A percentile compares a stretch with the other conserved stretches of the same genome.
Conservation (phyloP, 768 basidiomycete species). For the Cantharellus anzutake region DNA sequence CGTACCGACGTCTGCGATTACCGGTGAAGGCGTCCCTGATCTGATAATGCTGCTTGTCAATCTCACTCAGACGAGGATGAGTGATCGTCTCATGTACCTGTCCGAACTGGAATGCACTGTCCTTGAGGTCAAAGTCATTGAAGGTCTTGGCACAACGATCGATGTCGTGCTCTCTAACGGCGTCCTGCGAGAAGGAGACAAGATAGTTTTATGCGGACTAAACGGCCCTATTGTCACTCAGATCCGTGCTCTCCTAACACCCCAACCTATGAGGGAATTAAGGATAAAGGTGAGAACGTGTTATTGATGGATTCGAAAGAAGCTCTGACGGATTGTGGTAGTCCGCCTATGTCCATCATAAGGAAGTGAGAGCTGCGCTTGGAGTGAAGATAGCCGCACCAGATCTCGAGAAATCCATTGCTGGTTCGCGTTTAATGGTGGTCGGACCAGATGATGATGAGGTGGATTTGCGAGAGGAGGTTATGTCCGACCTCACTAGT, state of each 20-base stretch:
- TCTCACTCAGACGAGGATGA: conserved; percentile 95
- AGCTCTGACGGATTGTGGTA: conserved; percentile 16
- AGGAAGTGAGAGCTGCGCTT: conserved; percentile 89
- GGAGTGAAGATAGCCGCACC: conserved; percentile 92
- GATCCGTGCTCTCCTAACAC: conserved; percentile 82
- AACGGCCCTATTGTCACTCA: conserved; percentile 96
- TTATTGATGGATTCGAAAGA: background rate
- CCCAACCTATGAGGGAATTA: conserved; percentile 87
- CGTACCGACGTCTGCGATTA: conserved; percentile 94
- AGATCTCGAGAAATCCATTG: conserved; percentile 94
- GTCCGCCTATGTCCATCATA: conserved; percentile 95
- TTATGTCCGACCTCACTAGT: conserved; percentile 89
- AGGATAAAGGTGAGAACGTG: conserved; percentile 64
- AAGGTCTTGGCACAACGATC: conserved; percentile 93
- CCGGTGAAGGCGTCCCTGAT: conserved; percentile 95
- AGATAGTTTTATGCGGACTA: conserved; percentile 87
- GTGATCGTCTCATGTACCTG: conserved; percentile 92
- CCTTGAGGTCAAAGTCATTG: conserved; percentile 95
- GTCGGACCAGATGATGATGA: conserved; percentile 93
- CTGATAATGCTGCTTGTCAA: conserved; percentile 99
- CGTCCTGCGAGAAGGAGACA: conserved; percentile 77
- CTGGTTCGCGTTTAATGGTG: conserved; percentile 85
- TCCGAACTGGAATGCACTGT: conserved; percentile 96
- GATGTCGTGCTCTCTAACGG: conserved; percentile 95
- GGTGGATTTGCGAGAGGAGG: conserved; percentile 81